A percentile compares a stretch with the other conserved stretches of the same genome.
Conservation (phyloP, 805 yeast genomes). For the Isabelozyma gotoi region DNA sequence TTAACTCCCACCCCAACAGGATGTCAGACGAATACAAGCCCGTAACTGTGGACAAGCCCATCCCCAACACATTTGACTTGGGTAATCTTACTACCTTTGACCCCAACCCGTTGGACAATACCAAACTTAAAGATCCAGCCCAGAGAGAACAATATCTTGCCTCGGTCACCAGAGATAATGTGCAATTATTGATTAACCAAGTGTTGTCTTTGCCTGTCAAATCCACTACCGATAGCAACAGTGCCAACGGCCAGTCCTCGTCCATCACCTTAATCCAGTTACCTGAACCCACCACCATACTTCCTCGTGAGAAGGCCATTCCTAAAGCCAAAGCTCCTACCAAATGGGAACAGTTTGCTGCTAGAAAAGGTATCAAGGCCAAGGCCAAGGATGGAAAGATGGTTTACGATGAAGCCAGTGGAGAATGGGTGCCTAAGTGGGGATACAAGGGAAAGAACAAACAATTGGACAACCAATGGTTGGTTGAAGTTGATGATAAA, state of each 20-base stretch:
- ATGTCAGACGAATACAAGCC: conserved; percentile 48
- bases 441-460: conserved; percentile 95
- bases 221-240: conserved; percentile 74
- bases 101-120: conserved; percentile 76
- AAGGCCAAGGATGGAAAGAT: conserved; percentile 87
- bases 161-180: conserved; percentile 81
- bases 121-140: conserved; percentile 51
- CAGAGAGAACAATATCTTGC: conserved; percentile 64
- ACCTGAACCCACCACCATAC: conserved; percentile 76
- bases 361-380: conserved; percentile 89
- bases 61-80: conserved; percentile 85
- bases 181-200: conserved; percentile 88
- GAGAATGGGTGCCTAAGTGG: conserved; percentile 98
- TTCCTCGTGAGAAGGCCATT: conserved; percentile 94
- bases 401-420: conserved; percentile 84
- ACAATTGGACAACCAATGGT: conserved; percentile 86
- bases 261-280: conserved; percentile 79
- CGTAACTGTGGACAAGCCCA: conserved; percentile 85
- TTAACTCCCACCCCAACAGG: not conserved
- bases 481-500: conserved; percentile 87
- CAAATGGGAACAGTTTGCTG: conserved; percentile 96
- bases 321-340: conserved; percentile 93
- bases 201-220: conserved; percentile 85
- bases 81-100: conserved; percentile 92
- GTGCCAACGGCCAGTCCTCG: conserved; percentile 63